Percentiles rank a stretch among this genome's conserved stretches.
These are phyloP conservation scores for Dalbergia cochinchinensis DNA, from an alignment of 306 rosid genomes.

Conservation along the genomic window DNA sequence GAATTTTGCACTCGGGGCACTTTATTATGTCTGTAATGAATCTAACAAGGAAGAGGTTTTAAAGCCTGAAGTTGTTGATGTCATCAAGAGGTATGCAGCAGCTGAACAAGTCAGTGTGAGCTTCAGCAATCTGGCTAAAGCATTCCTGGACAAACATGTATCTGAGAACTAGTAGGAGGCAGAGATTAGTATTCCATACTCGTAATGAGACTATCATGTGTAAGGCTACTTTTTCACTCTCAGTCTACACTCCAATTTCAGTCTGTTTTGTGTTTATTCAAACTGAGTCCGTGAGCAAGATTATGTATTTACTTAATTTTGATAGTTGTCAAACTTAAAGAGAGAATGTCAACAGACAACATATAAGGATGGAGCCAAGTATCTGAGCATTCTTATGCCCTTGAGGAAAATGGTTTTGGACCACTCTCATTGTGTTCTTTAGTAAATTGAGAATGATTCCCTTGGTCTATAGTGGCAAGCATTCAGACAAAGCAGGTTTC, in stretches of 20 bases:
- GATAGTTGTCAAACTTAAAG: background rate
- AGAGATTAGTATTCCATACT: constrained; percentile 2
- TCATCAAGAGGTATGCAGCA: constrained; percentile 82
- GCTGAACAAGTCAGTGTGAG: constrained; percentile 69
- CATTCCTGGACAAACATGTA: constrained; percentile 77
- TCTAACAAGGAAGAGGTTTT: constrained; percentile 71
- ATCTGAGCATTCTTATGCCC: background rate
- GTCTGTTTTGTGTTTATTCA: background rate
- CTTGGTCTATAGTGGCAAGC: too few species aligned
- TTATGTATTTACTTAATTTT: background rate
- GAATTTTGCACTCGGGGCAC: constrained; percentile 81
- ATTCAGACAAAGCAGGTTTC: too few species aligned
- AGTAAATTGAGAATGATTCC: background rate
- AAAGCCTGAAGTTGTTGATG: constrained; percentile 85
- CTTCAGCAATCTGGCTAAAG: constrained; percentile 89
- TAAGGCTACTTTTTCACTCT: constrained; percentile 11
- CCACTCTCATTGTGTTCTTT: background rate
- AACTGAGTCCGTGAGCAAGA: constrained; percentile 6
- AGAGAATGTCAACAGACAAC: background rate
- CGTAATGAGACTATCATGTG: constrained; percentile 13
- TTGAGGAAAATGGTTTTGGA: background rate
- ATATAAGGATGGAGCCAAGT: background rate
- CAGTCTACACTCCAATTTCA: constrained; percentile 3
- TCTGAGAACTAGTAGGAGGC: constrained; percentile 41
- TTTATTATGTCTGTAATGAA: constrained; percentile 73